These are phyloP conservation scores for Phytopythium delawarense DNA, from an alignment of 352 stramenopile species.

Conservation along the genomic window DNA sequence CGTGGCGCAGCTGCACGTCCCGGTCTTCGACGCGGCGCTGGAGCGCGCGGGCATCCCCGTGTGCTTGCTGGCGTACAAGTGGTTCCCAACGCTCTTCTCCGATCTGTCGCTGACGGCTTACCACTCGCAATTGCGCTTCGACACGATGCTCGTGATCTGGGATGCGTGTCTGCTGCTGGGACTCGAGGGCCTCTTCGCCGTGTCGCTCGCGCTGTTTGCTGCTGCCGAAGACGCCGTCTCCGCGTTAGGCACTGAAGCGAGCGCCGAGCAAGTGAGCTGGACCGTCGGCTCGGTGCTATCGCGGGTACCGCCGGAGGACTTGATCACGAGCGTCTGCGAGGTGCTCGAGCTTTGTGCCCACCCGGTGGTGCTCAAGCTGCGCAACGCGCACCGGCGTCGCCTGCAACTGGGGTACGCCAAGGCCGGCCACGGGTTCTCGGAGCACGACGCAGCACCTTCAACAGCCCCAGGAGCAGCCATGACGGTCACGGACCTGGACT, in stretches of 20 bases:
- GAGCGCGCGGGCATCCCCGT: conserved; percentile 59
- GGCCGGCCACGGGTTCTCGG: conserved; percentile 19
- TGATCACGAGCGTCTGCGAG: conserved; percentile 76
- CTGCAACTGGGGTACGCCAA: conserved; percentile 47
- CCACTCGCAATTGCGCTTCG: conserved; percentile 64
- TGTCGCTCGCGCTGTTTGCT: conserved; percentile 66
- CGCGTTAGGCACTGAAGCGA: conserved; percentile 27
- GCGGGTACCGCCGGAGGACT: conserved; percentile 45
- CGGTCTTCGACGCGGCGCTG: conserved; percentile 49
- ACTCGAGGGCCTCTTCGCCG: conserved; percentile 77
- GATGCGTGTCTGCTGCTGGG: conserved; percentile 77
- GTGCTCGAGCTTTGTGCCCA: conserved; percentile 74
- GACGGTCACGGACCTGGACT: conserved; percentile 69
- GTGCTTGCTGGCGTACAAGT: conserved; percentile 85
- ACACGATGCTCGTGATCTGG: conserved; percentile 75
- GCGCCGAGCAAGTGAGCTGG: conserved; percentile 62
- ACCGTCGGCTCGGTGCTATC: conserved; percentile 53
- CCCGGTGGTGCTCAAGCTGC: conserved; percentile 70
- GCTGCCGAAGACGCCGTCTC: conserved; percentile 54
- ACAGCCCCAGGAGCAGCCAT: conserved; percentile 16
- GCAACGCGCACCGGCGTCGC: conserved; percentile 64
- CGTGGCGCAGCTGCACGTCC: conserved; percentile 66
- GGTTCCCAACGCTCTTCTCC: conserved; percentile 85
- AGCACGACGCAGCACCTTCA: conserved; percentile 2
- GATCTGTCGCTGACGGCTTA: conserved; percentile 77